Evolutionary conservation across 2,329 filamentous ascomycete genomes (phyloP), one percentile per base, ranked within the genome.

Genomic region (Cercospora sp.): DNA sequence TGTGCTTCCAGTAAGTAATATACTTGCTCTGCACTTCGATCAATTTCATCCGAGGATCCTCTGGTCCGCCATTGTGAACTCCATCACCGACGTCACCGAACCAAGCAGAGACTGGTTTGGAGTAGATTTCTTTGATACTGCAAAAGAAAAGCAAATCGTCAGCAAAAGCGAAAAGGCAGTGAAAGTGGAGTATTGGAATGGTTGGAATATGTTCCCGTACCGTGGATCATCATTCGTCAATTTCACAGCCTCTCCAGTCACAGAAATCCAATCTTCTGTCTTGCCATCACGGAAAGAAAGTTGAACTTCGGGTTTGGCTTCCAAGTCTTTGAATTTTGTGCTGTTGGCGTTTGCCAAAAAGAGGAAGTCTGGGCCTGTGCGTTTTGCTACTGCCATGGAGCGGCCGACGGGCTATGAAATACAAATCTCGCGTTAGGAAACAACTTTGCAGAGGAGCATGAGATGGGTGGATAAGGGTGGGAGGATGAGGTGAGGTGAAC

Each of bases 321-420:
- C 70, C 9, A 85, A 74, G 72, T 85, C 83, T 59, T 76, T 71
- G 75, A 85, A 83, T 60, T 85, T 85, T 61, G 78, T 72, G 57
- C 79, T 81, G 77, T 84, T 77, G 28, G 72, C 75, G 78, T 85
- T 85, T 74, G 82, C 76, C 58, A 85, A 79, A 78, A 84, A 85
- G 71, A 84, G 79, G 74, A 85, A 83, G 74, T 85, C 83, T 6
- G 83, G 83, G 10, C 84, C 83, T 60, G 73, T 71, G 63, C 92
- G 78, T 89, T 92, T 82, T 63, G 82, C 81, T 28, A 84, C 74
- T 57, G 80, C 82, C 83, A 85, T 85, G 65, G 81, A 80, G 68
- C 83, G 82, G 42, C 79, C 79, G 36, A 83, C 80, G 16, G 81
- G 81, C 64, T 74, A 9, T 30, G 51, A 20, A 9, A n/a, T n/a